Evolutionary conservation across 257 asterid genomes (phyloP).

Genomic region (Eucommia ulmoides): DNA sequence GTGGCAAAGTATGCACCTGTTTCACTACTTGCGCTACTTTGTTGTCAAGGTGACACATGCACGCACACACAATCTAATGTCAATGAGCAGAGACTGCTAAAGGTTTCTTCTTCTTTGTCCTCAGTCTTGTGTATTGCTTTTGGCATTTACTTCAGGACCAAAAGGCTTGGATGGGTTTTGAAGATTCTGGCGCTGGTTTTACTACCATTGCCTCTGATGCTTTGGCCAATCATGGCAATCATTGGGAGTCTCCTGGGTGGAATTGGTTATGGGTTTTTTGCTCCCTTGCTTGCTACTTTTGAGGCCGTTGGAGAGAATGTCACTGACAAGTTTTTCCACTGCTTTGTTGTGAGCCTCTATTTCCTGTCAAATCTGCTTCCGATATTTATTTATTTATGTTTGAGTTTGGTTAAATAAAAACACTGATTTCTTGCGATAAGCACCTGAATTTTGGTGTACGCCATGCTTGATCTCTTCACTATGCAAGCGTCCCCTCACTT

Average conservation of each 20-base stretch:
- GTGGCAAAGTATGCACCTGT: slow-evolving; percentile 39
- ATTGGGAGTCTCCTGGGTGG: slow-evolving; percentile 68
- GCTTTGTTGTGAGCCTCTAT: slow-evolving; percentile 48
- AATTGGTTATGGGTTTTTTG: slow-evolving; percentile 61
- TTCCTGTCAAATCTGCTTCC: neutral
- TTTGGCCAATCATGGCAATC: slow-evolving; percentile 58
- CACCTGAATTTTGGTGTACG: no score
- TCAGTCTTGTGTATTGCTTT: neutral
- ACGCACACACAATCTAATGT: neutral
- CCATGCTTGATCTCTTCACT: no score
- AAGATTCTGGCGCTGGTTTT: slow-evolving; percentile 37
- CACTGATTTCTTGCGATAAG: no score
- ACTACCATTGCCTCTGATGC: slow-evolving; percentile 49
- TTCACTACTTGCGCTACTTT: neutral
- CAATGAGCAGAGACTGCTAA: neutral
- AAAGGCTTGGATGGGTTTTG: slow-evolving; percentile 64
- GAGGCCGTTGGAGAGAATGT: slow-evolving; percentile 67
- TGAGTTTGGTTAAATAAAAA: no score
- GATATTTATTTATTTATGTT: no score
- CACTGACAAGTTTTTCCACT: slow-evolving; percentile 42
- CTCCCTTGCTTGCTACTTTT: slow-evolving; percentile 79
- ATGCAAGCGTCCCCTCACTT: no score
- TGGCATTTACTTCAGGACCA: slow-evolving; percentile 34
- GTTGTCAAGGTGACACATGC: neutral
- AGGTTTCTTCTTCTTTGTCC: neutral